phyloP scores from a whole-genome alignment of 495 filamentous ascomycete genomes.

The Hyaloscypha variabilis region DNA sequence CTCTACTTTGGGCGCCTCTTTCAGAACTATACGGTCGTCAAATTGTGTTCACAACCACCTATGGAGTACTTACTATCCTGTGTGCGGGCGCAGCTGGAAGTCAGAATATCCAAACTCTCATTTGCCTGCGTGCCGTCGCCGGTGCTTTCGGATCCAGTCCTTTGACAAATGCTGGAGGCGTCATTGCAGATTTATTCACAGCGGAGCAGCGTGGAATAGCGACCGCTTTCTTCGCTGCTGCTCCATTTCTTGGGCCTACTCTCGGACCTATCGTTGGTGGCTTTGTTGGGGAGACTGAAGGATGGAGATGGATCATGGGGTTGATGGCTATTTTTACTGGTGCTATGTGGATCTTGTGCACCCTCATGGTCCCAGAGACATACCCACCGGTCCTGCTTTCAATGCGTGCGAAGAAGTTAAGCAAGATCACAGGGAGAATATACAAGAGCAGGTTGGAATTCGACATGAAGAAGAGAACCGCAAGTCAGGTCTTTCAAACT shows the following conservation, averaged over 20 bases:
- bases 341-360: conserved; percentile 60
- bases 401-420: conserved; percentile 66
- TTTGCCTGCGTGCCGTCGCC: conserved; percentile 77
- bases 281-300: conserved; percentile 51
- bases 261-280: conserved; percentile 49
- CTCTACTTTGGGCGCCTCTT: conserved; percentile 66
- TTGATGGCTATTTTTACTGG: conserved; percentile 72
- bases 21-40: conserved; percentile 76
- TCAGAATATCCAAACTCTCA: conserved; percentile 62
- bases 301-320: conserved; percentile 55
- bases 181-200: conserved; percentile 75
- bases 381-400: conserved; percentile 74
- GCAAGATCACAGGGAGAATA: conserved; percentile 67
- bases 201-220: conserved; percentile 66
- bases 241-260: conserved; percentile 72
- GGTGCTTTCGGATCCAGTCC: conserved; percentile 76
- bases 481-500: conserved; percentile 41
- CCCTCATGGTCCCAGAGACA: conserved; percentile 80
- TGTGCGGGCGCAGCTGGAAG: conserved; percentile 66
- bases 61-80: conserved; percentile 49
- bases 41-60: conserved; percentile 45
- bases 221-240: conserved; percentile 64
- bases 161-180: conserved; percentile 72
- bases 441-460: conserved; percentile 55
- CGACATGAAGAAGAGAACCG: conserved; percentile 36